These are phyloP conservation scores for Linnemannia hyalina DNA, from an alignment of 192 early-diverging fungal genomes.

Conservation along the genomic window DNA sequence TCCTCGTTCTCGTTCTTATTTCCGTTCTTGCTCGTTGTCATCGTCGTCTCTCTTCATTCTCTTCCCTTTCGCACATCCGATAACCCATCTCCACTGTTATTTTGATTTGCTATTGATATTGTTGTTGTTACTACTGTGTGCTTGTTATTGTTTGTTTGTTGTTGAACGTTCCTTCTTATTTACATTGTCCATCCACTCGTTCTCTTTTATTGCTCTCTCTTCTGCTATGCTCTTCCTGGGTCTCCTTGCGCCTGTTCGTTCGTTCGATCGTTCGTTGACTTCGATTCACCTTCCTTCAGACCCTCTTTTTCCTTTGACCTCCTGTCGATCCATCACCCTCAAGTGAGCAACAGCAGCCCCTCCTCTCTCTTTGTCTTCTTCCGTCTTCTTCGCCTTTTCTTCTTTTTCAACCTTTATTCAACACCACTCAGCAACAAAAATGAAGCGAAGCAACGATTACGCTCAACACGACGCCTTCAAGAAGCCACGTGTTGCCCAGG, in stretches of 20 bases:
- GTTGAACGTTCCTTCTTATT: background rate
- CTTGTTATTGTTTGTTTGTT: background rate
- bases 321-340: background rate
- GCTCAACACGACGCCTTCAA: conserved; percentile 68
- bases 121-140: background rate
- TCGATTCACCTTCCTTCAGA: background rate
- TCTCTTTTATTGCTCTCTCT: background rate
- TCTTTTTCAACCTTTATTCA: background rate
- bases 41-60: background rate
- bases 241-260: conserved; percentile 13
- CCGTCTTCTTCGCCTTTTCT: background rate
- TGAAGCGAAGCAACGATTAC: conserved; percentile 76
- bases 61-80: background rate
- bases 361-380: background rate
- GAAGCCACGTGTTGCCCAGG: conserved; percentile 70
- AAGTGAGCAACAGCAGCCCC: background rate
- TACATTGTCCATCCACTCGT: conserved; percentile 1
- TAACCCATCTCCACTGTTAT: background rate
- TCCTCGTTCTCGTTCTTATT: background rate
- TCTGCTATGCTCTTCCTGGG: background rate
- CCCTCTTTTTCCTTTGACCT: background rate
- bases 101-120: background rate
- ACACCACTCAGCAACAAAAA: conserved; percentile 23
- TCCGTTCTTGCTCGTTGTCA: background rate
- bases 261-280: conserved; percentile 17